Evolutionary conservation across 805 yeast genomes (phyloP).

Genomic region (Kodamaea leandrae): DNA sequence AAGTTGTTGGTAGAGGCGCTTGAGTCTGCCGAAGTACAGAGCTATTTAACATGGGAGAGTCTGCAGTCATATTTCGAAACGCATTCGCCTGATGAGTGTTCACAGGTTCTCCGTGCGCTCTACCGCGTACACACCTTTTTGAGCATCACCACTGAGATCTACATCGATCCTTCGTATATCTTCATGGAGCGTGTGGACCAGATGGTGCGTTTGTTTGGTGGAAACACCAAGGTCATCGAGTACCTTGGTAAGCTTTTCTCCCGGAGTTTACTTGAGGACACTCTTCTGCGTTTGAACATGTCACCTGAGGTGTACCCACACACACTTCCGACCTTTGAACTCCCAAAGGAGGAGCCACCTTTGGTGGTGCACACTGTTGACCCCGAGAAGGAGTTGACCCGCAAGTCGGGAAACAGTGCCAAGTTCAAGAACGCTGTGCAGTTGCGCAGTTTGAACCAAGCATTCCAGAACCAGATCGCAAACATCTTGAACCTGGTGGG

Average conservation of each 20-base stretch:
- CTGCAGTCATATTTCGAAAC: slow-evolving; percentile 36
- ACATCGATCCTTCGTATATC: slow-evolving; percentile 50
- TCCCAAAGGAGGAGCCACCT: slow-evolving; percentile 33
- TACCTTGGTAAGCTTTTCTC: slow-evolving; percentile 47
- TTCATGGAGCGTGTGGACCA: slow-evolving; percentile 45
- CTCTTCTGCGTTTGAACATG: slow-evolving; percentile 44
- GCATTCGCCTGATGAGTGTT: slow-evolving; percentile 27
- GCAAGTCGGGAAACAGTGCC: slow-evolving; percentile 52
- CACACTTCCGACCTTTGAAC: slow-evolving; percentile 34
- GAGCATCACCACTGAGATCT: slow-evolving; percentile 54
- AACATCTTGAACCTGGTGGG: slow-evolving; percentile 43
- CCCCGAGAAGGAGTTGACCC: slow-evolving; percentile 43
- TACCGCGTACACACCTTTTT: slow-evolving; percentile 45
- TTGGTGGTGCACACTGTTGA: slow-evolving; percentile 44
- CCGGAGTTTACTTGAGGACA: slow-evolving; percentile 58
- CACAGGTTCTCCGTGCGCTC: slow-evolving; percentile 32
- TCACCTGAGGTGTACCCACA: slow-evolving; percentile 48
- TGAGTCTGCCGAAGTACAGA: slow-evolving; percentile 24
- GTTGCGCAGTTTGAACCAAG: slow-evolving; percentile 48
- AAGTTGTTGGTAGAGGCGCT: slow-evolving; percentile 31
- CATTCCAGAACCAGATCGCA: slow-evolving; percentile 46
- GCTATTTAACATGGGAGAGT: slow-evolving; percentile 27
- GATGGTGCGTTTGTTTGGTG: slow-evolving; percentile 40
- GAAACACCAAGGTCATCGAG: slow-evolving; percentile 30
- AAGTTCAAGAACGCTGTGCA: slow-evolving; percentile 63